Percentiles rank a stretch among this genome's conserved stretches.
Conservation (phyloP, 2,329 filamentous ascomycete species). For the Nannizziopsis arthrosporioides region DNA sequence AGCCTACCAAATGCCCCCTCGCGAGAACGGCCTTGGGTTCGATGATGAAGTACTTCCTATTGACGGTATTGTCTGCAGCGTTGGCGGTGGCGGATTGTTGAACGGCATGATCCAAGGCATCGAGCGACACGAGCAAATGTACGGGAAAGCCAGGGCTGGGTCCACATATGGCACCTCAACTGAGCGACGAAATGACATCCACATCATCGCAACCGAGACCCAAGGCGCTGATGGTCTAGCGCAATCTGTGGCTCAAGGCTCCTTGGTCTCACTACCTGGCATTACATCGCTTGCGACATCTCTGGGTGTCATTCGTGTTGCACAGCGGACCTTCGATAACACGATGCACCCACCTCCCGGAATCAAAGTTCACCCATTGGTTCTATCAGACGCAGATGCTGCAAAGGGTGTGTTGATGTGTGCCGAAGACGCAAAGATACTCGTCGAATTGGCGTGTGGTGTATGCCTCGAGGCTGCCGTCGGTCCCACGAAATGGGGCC, state of each 20-base stretch:
- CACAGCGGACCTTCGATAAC: constrained; percentile 55
- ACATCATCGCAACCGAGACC: constrained; percentile 65
- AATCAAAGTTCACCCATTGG: constrained; percentile 46
- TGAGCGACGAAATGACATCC: constrained; percentile 19
- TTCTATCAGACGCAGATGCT: constrained; percentile 65
- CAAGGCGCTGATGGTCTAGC: constrained; percentile 58
- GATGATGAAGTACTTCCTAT: constrained; percentile 34
- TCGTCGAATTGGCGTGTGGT: constrained; percentile 79
- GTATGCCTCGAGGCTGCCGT: constrained; percentile 53
- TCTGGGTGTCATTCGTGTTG: constrained; percentile 62
- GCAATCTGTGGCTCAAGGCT: constrained; percentile 41
- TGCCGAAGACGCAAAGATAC: constrained; percentile 65
- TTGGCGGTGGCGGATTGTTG: constrained; percentile 70
- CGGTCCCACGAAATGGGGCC: constrained; percentile 19
- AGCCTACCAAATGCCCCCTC: constrained; percentile 29
- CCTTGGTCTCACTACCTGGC: constrained; percentile 51
- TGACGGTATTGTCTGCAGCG: constrained; percentile 62
- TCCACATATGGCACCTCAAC: constrained; percentile 17
- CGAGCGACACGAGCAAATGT: constrained; percentile 35
- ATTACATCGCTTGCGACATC: constrained; percentile 68
- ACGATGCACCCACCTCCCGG: constrained; percentile 37
- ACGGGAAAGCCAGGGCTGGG: constrained; percentile 15
- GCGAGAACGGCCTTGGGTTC: constrained; percentile 23
- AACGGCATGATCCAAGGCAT: constrained; percentile 64
- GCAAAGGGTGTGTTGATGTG: constrained; percentile 65